Conservation (phyloP, 768 basidiomycete genomes). For the Serendipita vermifera region DNA sequence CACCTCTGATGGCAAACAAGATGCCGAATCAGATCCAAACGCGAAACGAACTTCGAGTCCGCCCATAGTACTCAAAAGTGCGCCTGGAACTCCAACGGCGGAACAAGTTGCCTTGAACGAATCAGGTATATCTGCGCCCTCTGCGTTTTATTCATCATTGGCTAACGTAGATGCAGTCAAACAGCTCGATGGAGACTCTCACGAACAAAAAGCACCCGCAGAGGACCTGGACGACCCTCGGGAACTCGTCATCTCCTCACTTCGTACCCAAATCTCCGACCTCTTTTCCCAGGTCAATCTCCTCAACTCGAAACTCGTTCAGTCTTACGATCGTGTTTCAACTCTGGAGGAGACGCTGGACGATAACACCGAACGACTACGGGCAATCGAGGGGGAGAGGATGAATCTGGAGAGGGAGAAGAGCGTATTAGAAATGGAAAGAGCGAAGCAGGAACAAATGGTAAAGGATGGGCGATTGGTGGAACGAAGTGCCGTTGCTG, state of each 20-base stretch:
- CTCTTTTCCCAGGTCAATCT: conserved; percentile 80
- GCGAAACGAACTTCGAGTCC: not conserved
- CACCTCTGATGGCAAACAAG: not conserved
- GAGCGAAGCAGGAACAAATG: conserved; percentile 75
- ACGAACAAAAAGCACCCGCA: conserved; percentile 10
- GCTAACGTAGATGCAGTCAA: not conserved
- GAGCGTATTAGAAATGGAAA: conserved; percentile 55
- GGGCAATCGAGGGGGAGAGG: not conserved
- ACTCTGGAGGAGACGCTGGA: conserved; percentile 86
- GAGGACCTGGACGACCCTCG: conserved; percentile 49
- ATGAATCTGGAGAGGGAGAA: conserved; percentile 6
- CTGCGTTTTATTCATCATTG: not conserved
- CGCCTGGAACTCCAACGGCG: not conserved
- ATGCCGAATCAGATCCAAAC: no score
- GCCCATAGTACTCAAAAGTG: not conserved
- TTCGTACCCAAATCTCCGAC: conserved; percentile 72
- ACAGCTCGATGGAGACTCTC: not conserved
- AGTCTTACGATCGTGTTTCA: conserved; percentile 82
- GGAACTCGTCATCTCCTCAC: conserved; percentile 64
- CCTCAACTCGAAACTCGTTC: conserved; percentile 86
- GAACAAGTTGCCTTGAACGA: not conserved
- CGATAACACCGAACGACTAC: conserved; percentile 21
- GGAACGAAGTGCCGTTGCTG: conserved; percentile 78
- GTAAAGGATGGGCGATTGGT: conserved; percentile 86
- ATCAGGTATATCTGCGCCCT: not conserved